These are phyloP conservation scores for Cladosporium sp. DNA, from an alignment of 2,329 filamentous ascomycete genomes.

Conservation along the genomic window DNA sequence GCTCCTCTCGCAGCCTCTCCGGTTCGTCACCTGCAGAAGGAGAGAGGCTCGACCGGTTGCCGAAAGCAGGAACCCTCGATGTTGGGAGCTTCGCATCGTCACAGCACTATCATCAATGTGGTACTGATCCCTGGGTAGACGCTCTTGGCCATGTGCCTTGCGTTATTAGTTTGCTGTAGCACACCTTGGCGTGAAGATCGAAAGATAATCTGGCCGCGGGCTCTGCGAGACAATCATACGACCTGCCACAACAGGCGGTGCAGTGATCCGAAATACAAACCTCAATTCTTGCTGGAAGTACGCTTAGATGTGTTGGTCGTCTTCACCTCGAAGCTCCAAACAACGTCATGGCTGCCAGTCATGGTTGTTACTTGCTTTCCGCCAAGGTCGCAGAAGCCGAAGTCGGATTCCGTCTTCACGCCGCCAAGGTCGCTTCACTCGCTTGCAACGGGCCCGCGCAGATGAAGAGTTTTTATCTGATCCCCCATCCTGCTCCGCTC, in stretches of 20 bases:
- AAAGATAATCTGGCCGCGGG: not conserved
- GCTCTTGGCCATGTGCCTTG: conserved; percentile 15
- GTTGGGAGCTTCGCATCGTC: not conserved
- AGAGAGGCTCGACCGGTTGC: not conserved
- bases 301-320: not conserved
- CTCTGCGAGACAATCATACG: not conserved
- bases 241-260: not conserved
- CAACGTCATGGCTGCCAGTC: not conserved
- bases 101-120: conserved; percentile 7
- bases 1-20: not conserved
- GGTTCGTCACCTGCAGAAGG: not conserved
- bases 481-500: conserved; percentile 1
- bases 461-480: conserved; percentile 19
- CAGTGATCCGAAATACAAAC: not conserved
- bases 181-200: conserved; percentile 6
- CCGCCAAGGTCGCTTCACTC: conserved; percentile 13
- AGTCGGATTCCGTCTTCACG: conserved; percentile 3
- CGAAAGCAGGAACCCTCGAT: conserved; percentile 11
- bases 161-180: not conserved
- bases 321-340: not conserved
- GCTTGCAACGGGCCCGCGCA: conserved; percentile 14
- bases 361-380: not conserved
- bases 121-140: conserved; percentile 10
- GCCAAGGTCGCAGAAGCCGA: conserved; percentile 11
- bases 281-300: not conserved